Conservation (phyloP, 2,329 filamentous ascomycete genomes). For the Monosporascus sp. region DNA sequence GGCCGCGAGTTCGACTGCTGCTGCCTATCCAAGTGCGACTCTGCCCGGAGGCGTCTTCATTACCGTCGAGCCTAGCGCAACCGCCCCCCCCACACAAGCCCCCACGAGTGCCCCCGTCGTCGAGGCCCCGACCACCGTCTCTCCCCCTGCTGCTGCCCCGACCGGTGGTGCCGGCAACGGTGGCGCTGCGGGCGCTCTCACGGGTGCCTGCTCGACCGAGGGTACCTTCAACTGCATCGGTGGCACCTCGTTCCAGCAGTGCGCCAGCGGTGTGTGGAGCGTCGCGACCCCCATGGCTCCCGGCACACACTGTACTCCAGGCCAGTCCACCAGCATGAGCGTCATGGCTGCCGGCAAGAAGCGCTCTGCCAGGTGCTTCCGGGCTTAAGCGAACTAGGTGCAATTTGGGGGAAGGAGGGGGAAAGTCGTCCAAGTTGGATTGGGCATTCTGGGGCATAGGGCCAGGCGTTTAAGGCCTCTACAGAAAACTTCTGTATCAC, state of each 20-base stretch:
- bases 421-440: too few relatives aligned
- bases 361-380: conserved; percentile 19
- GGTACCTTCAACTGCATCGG: conserved; percentile 51
- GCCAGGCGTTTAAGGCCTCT: too few relatives aligned
- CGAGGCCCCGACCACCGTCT: conserved; percentile 12
- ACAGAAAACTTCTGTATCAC: too few relatives aligned
- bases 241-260: conserved; percentile 49
- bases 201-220: conserved; percentile 41
- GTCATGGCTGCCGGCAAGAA: conserved; percentile 26
- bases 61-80: conserved; percentile 13
- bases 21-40: conserved; percentile 13
- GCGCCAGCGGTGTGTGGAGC: conserved; percentile 49
- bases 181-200: conserved; percentile 17
- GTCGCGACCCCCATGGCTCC: conserved; percentile 34
- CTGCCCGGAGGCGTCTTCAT: conserved; percentile 15
- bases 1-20: conserved; percentile 8
- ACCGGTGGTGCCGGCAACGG: conserved; percentile 15
- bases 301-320: conserved; percentile 41
- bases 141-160: conserved; percentile 20
- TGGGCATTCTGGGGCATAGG: too few relatives aligned
- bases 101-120: conserved; percentile 1
- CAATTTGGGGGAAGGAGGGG: too few relatives aligned
- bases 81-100: conserved; percentile 6
- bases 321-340: conserved; percentile 34
- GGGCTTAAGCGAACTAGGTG: conserved; percentile 13